phyloP scores from a whole-genome alignment of 768 basidiomycete species.

The Leccinum broughii region DNA sequence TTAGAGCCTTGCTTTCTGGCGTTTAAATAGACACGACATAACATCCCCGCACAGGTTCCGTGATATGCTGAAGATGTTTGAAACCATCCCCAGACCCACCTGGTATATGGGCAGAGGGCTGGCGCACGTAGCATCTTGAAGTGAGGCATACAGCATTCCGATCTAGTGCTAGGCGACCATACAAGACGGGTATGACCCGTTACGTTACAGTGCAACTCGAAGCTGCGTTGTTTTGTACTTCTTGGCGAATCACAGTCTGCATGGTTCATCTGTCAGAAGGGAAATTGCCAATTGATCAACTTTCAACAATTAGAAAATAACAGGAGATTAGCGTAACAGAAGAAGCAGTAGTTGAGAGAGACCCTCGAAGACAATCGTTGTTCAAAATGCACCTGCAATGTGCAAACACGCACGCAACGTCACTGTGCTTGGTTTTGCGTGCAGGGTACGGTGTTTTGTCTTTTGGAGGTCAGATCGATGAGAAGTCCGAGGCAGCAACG shows the following conservation, averaged over 20 bases:
- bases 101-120: neutral
- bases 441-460: neutral
- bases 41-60: neutral
- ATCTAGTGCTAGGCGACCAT: neutral
- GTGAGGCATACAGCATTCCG: slow-evolving; percentile 6
- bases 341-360: neutral
- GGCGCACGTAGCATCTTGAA: neutral
- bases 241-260: neutral
- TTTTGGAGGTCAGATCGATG: neutral
- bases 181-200: neutral
- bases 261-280: neutral
- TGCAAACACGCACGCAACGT: neutral
- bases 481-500: too few relatives aligned
- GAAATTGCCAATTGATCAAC: neutral
- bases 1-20: neutral
- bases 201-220: slow-evolving; percentile 6
- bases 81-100: neutral
- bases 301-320: neutral
- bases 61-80: neutral
- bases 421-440: neutral
- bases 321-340: neutral
- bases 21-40: neutral
- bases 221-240: too few relatives aligned
- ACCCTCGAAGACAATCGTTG: neutral
- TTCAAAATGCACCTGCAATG: neutral